Percentiles rank a stretch among this genome's conserved stretches.
phyloP scores from a whole-genome alignment of 208 protist species.

The Acanthamoeba divionensis region DNA sequence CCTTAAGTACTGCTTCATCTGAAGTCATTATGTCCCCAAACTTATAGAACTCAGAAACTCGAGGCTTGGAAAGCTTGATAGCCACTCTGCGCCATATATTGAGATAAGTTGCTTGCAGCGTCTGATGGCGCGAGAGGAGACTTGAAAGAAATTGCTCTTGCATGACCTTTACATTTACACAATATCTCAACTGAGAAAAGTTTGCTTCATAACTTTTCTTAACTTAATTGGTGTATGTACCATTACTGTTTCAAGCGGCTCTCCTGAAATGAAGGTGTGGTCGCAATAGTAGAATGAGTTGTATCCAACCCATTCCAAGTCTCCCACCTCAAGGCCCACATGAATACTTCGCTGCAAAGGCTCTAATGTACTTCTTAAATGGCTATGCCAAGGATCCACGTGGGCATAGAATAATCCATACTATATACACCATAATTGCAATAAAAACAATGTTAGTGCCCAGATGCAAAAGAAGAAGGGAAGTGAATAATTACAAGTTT shows the following conservation, averaged over 20 bases:
- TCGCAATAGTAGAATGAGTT: slow-evolving; percentile 5
- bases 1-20: neutral
- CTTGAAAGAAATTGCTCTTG: neutral
- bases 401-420: slow-evolving; percentile 8
- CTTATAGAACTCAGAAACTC: neutral
- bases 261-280: neutral
- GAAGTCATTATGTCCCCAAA: neutral
- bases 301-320: neutral
- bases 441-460: no score
- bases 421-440: neutral
- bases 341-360: neutral
- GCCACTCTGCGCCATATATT: neutral
- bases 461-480: no score
- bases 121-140: neutral
- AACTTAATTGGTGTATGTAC: no score
- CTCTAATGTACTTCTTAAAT: neutral
- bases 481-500: neutral
- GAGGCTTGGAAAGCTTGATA: neutral
- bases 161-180: neutral
- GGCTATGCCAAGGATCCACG: neutral
- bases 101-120: neutral
- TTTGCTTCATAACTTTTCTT: no score
- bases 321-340: neutral
- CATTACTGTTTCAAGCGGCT: neutral
- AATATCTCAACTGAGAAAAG: no score